Percentiles rank a stretch among this genome's conserved stretches.
These are phyloP conservation scores for Aspergillus tanneri DNA, from an alignment of 2,329 filamentous ascomycete species.

Conservation along the genomic window DNA sequence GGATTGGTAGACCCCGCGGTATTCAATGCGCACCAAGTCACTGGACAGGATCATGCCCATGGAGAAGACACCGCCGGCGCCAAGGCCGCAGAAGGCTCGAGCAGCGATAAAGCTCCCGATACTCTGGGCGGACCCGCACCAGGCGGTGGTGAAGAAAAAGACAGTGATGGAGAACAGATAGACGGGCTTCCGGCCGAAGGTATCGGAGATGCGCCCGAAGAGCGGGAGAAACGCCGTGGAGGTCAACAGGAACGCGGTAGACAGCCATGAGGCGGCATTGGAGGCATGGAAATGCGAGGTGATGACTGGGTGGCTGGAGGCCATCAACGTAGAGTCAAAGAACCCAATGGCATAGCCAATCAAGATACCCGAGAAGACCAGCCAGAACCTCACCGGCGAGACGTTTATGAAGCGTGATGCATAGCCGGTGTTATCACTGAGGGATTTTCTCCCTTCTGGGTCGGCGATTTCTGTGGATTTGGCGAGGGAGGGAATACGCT, in stretches of 20 bases:
- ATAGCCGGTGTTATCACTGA: constrained; percentile 22
- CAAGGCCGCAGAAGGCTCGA: constrained; percentile 68
- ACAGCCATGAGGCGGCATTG: constrained; percentile 79
- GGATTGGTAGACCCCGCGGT: constrained; percentile 45
- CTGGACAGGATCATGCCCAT: constrained; percentile 62
- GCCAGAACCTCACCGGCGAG: constrained; percentile 55
- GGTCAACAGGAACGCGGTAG: constrained; percentile 74
- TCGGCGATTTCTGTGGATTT: constrained; percentile 13
- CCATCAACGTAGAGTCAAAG: constrained; percentile 80
- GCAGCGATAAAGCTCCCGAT: constrained; percentile 71
- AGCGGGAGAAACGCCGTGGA: constrained; percentile 74
- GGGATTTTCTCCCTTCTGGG: constrained; percentile 6
- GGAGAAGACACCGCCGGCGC: constrained; percentile 69
- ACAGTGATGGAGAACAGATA: constrained; percentile 63
- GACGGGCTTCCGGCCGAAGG: constrained; percentile 66
- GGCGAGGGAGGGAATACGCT: constrained; percentile 21
- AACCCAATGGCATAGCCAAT: constrained; percentile 57
- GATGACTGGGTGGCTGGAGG: constrained; percentile 75
- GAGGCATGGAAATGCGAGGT: constrained; percentile 76
- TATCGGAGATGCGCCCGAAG: constrained; percentile 71
- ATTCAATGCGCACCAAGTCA: constrained; percentile 73
- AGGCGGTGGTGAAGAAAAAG: constrained; percentile 65
- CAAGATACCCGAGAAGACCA: constrained; percentile 61
- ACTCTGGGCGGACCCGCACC: constrained; percentile 67
- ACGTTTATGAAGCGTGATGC: constrained; percentile 39